Evolutionary conservation across 2,329 filamentous ascomycete species (phyloP).

Genomic region (Penicillium sp.): DNA sequence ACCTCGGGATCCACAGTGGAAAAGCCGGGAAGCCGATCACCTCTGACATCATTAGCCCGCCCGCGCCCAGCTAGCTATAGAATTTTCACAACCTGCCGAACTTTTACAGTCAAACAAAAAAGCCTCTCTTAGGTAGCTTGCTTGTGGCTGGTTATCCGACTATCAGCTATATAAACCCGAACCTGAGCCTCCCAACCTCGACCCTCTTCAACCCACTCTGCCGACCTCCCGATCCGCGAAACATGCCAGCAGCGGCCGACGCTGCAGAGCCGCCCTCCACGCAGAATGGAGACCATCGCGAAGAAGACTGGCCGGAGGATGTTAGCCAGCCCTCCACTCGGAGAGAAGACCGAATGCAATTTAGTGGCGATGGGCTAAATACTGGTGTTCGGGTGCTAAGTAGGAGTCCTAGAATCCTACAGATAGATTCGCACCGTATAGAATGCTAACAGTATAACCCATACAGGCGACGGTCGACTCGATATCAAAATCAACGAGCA

Average conservation of each 20-base stretch:
- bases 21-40: conserved; percentile 1
- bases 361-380: conserved; percentile 4
- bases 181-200: background rate
- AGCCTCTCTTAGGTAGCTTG: background rate
- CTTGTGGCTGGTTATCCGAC: background rate
- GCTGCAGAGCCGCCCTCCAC: background rate
- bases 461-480: conserved; percentile 20
- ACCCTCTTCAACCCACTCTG: background rate
- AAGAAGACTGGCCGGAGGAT: background rate
- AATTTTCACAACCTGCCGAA: background rate
- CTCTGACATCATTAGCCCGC: conserved; percentile 6
- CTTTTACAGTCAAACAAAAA: background rate
- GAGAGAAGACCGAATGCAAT: background rate
- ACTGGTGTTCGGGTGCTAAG: conserved; percentile 5
- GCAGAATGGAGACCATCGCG: background rate
- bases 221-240: background rate
- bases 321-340: background rate
- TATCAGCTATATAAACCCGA: background rate
- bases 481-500: conserved; percentile 22
- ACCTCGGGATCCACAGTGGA: background rate
- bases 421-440: background rate
- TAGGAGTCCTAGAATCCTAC: background rate
- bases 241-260: conserved; percentile 1
- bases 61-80: background rate
- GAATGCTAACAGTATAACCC: background rate